phyloP scores from a whole-genome alignment of 495 filamentous ascomycete species.

The Lophiostoma macrostomum region DNA sequence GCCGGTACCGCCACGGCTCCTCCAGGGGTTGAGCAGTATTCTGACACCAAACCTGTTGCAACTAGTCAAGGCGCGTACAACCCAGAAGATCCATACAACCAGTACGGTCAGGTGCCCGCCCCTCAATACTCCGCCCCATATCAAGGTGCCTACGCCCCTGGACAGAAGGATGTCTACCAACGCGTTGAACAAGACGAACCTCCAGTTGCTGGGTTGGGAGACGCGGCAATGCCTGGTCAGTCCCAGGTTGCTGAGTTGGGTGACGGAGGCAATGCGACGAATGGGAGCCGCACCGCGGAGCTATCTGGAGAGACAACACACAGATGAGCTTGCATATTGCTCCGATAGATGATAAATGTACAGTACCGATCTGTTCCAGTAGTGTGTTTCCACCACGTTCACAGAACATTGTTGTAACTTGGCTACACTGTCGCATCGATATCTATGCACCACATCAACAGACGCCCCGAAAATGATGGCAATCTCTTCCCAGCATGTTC shows the following conservation, averaged over 20 bases:
- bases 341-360: not conserved
- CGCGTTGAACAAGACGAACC: not conserved
- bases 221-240: not conserved
- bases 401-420: too few species aligned
- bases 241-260: conserved; percentile 11
- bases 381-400: too few species aligned
- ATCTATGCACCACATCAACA: too few species aligned
- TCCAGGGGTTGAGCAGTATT: not conserved
- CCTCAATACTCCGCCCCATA: conserved; percentile 20
- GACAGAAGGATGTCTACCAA: not conserved
- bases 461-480: too few species aligned
- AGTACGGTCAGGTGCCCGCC: conserved; percentile 9
- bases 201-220: not conserved
- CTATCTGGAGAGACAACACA: not conserved
- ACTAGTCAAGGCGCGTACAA: not conserved
- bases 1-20: not conserved
- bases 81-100: conserved; percentile 16
- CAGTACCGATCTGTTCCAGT: too few species aligned
- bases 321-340: not conserved
- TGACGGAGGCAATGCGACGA: not conserved
- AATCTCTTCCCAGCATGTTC: too few species aligned
- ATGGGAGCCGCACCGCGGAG: not conserved
- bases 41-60: conserved; percentile 16
- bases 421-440: too few species aligned
- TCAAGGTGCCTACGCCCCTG: not conserved